A percentile compares a stretch with the other conserved stretches of the same genome.
These are phyloP conservation scores for Bipolaris bicolor DNA, from an alignment of 2,329 filamentous ascomycete genomes.

Conservation along the genomic window DNA sequence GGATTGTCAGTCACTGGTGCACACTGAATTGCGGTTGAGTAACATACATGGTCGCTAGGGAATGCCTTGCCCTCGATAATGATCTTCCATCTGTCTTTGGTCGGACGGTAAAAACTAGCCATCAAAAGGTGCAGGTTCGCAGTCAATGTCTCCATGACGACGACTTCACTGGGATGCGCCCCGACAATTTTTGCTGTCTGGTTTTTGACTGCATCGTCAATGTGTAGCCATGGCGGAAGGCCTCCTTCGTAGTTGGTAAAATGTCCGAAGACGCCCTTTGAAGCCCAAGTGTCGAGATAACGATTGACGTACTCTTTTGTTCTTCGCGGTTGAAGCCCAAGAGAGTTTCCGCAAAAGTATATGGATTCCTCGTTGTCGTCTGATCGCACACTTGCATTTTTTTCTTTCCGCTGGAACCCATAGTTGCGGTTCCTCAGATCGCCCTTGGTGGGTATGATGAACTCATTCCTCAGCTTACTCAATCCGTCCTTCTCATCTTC, in stretches of 20 bases:
- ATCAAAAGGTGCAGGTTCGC: conserved; percentile 81
- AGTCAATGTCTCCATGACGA: conserved; percentile 87
- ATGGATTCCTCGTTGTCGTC: conserved; percentile 58
- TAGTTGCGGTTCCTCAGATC: conserved; percentile 69
- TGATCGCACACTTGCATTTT: conserved; percentile 29
- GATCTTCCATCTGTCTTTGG: conserved; percentile 71
- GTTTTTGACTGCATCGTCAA: conserved; percentile 75
- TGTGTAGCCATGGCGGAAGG: conserved; percentile 75
- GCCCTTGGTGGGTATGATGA: conserved; percentile 75
- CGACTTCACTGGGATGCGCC: conserved; percentile 73
- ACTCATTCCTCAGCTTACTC: conserved; percentile 65
- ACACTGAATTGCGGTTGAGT: background rate
- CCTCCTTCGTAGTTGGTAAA: conserved; percentile 73
- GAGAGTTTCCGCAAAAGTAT: conserved; percentile 89
- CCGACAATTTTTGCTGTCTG: conserved; percentile 78
- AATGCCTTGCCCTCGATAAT: conserved; percentile 91
- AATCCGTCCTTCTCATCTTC: conserved; percentile 50
- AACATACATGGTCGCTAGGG: conserved; percentile 76
- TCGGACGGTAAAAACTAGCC: conserved; percentile 82
- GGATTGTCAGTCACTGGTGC: conserved; percentile 3
- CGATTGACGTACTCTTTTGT: conserved; percentile 69
- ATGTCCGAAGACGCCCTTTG: conserved; percentile 83
- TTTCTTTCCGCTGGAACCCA: conserved; percentile 22
- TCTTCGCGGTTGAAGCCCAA: conserved; percentile 79
- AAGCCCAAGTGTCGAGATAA: conserved; percentile 83